Percentiles rank a stretch among this genome's conserved stretches.
Evolutionary conservation across 768 basidiomycete genomes (phyloP).

Genomic region (Cystofilobasidium ferigula): DNA sequence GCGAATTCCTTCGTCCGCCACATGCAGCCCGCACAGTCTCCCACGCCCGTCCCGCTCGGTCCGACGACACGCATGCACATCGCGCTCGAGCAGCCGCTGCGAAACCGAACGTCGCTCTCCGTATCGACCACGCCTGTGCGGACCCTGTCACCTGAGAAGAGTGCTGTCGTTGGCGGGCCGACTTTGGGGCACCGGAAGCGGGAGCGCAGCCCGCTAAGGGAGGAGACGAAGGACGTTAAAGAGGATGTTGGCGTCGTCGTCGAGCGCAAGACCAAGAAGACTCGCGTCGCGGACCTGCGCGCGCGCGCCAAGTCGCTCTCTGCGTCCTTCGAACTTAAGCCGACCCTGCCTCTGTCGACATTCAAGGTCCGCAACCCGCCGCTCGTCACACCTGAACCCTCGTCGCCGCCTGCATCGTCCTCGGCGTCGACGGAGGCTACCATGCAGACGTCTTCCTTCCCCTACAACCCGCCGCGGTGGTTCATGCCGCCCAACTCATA

Average conservation of each 20-base stretch:
- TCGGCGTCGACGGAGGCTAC: neutral
- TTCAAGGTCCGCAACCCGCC: neutral
- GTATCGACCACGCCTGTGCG: neutral
- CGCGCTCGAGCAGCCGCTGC: neutral
- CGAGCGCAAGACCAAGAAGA: neutral
- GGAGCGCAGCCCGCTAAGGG: too few species aligned
- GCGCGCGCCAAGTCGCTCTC: neutral
- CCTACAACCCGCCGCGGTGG: neutral
- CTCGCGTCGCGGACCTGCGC: neutral
- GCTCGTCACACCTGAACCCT: neutral
- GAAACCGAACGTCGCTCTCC: neutral
- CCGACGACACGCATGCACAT: neutral
- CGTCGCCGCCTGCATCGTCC: neutral
- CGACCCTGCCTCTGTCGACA: neutral
- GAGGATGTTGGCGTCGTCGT: neutral
- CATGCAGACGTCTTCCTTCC: neutral
- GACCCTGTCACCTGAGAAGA: neutral
- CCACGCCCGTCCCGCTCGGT: neutral
- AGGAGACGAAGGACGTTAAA: neutral
- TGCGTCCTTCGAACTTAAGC: neutral
- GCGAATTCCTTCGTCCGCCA: neutral
- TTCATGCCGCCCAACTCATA: neutral
- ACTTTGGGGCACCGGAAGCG: too few species aligned
- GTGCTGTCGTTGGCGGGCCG: too few species aligned
- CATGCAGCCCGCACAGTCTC: neutral